Evolutionary conservation across 2,329 filamentous ascomycete species (phyloP), one percentile per base, ranked within the genome.

Genomic region (Cercospora zeina): DNA sequence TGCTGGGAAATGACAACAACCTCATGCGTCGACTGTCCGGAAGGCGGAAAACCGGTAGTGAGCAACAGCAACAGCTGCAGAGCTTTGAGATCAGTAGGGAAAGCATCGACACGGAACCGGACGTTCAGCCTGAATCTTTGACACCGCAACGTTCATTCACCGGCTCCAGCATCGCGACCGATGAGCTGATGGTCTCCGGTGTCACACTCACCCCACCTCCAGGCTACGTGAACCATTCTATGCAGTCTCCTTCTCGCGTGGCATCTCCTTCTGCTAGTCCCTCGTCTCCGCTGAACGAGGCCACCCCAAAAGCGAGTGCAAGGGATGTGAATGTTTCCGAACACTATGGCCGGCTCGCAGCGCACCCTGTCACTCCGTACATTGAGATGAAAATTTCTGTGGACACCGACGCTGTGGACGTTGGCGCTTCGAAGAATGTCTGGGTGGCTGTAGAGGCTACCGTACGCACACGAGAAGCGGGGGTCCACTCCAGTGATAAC

Each of bases 391-490:
- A 60, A 9, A 62, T 72, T 9, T 62, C 42, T 6, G 24, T 65
- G 4, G 70, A 72, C 54, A 62, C 62, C 9, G 47, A 62, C 10
- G 62, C 64, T 6, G 63, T 74, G 16, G 72, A 75, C 59, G 62
- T 69, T 1, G 59, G 61, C n/a, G 33, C 63, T 9, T 64, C 68
- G 8, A 61, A 62, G 21, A 66, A 69, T 30, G 59, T 73, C 4
- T 75, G 73, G 73, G 67, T 74, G 9, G 66, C 70, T 16, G 62
- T 74, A 8, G 67, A 72, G 60, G 69, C 70, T 9, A 67, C 63
- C 13, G 69, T 71, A 5, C 66, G 63, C n/a, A 67, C 63, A 8
- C 63, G 65, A n/a, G 13, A 64, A 11, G 54, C 66, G 10, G 58
- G 63, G 10, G 30, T 59, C n/a, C 24, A 24, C 19, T 31, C 36